Evolutionary conservation across 768 basidiomycete genomes (phyloP).

Genomic region (Boletus rufocinnamomeus): DNA sequence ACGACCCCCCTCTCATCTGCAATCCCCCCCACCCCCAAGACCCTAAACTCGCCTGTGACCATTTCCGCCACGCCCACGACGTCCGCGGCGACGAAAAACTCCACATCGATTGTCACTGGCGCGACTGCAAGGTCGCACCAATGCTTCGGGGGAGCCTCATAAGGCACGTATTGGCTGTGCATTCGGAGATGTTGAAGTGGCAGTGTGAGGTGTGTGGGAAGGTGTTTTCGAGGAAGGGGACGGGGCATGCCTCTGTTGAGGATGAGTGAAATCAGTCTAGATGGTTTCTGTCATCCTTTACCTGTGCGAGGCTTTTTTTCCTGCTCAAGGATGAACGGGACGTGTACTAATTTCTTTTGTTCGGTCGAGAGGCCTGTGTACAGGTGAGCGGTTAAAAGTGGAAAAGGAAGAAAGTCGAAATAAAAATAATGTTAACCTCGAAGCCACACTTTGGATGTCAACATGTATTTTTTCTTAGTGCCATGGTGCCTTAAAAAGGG

Average conservation of each 20-base stretch:
- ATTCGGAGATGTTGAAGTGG: slow-evolving; percentile 19
- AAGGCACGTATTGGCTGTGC: slow-evolving; percentile 23
- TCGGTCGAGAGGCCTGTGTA: too few relatives aligned
- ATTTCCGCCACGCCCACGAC: slow-evolving; percentile 16
- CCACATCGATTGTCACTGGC: slow-evolving; percentile 14
- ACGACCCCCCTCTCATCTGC: neutral
- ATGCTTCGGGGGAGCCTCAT: slow-evolving; percentile 26
- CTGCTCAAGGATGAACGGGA: too few relatives aligned
- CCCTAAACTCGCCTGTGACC: slow-evolving; percentile 3
- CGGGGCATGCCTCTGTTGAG: slow-evolving; percentile 11
- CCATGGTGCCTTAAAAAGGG: neutral
- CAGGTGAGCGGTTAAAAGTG: too few relatives aligned
- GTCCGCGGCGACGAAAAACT: slow-evolving; percentile 23
- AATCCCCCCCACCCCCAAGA: slow-evolving; percentile 5
- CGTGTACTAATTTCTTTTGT: neutral
- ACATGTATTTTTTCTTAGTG: neutral
- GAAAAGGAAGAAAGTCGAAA: neutral
- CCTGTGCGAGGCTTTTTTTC: neutral
- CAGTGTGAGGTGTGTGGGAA: slow-evolving; percentile 14
- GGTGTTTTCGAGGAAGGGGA: slow-evolving; percentile 20
- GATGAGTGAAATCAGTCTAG: neutral
- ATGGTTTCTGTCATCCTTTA: neutral
- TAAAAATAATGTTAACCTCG: neutral
- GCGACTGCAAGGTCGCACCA: slow-evolving; percentile 8
- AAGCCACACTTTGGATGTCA: neutral